Conservation (phyloP, 176 grass and related monocot genomes). For the Triticum urartu region DNA sequence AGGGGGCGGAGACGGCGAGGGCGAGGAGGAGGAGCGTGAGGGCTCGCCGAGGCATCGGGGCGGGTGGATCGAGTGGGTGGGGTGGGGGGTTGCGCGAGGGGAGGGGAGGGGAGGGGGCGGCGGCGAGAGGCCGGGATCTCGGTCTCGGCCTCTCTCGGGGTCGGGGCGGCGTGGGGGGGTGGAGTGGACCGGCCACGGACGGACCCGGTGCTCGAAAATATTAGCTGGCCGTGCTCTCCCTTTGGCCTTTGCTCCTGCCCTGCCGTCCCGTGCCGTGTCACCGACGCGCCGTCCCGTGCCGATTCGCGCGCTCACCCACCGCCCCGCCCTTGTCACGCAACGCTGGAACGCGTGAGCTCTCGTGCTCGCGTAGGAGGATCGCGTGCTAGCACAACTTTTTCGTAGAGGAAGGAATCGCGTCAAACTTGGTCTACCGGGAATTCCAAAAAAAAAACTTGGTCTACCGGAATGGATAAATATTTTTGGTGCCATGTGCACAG, state of each 20-base stretch:
- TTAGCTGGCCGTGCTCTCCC: neutral
- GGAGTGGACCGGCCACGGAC: neutral
- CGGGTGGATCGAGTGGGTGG: neutral
- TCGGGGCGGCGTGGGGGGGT: conserved; percentile 15
- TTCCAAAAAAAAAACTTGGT: neutral
- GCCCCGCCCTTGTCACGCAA: neutral
- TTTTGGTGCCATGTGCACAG: neutral
- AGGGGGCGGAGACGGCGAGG: neutral
- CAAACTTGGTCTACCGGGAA: neutral
- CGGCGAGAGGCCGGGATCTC: conserved; percentile 32
- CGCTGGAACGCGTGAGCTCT: neutral
- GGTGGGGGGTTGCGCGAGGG: neutral
- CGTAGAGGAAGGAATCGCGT: neutral
- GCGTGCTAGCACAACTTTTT: no score
- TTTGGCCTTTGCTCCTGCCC: neutral
- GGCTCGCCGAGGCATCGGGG: neutral
- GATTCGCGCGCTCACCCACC: neutral
- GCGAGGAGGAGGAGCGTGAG: neutral
- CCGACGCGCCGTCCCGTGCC: neutral
- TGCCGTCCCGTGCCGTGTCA: neutral
- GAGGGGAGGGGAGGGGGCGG: neutral
- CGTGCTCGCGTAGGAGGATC: no score
- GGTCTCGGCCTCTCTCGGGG: conserved; percentile 1
- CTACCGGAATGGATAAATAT: neutral
- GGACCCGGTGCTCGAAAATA: neutral